Percentiles rank a stretch among this genome's conserved stretches.
These are phyloP conservation scores for Rhodamnia rubescens DNA, from an alignment of 345 rosid species.

Conservation along the genomic window DNA sequence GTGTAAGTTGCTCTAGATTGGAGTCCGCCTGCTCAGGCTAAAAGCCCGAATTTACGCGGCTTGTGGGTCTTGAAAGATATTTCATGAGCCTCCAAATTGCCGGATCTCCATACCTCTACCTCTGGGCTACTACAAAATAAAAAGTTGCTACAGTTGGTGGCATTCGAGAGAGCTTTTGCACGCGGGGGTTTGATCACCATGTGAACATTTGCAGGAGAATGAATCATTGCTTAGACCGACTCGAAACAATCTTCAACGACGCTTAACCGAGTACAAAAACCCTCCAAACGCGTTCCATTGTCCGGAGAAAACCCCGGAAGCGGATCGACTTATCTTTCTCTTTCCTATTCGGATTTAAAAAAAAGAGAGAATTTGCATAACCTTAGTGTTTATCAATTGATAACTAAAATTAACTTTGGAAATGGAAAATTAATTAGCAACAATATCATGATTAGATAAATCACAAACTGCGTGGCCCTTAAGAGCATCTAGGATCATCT, in stretches of 20 bases:
- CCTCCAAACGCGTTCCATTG: too few relatives aligned
- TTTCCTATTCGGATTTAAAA: neutral
- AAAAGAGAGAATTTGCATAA: neutral
- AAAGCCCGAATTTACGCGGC: neutral
- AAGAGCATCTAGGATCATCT: neutral
- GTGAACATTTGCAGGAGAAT: too few relatives aligned
- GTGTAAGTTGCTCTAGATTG: neutral
- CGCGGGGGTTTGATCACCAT: too few relatives aligned
- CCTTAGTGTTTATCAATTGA: neutral
- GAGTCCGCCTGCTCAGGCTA: accelerated
- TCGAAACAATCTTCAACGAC: too few relatives aligned
- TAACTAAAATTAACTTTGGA: neutral
- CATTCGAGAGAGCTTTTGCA: too few relatives aligned
- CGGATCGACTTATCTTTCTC: neutral
- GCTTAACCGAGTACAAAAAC: too few relatives aligned
- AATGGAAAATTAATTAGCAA: neutral
- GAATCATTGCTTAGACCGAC: too few relatives aligned
- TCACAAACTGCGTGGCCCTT: neutral
- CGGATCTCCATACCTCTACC: too few relatives aligned
- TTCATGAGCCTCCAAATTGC: neutral
- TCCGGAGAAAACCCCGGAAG: neutral
- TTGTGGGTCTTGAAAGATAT: neutral
- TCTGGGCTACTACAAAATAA: too few relatives aligned
- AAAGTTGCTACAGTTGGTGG: too few relatives aligned
- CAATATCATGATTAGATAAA: neutral